Evolutionary conservation across 1,139 yeast genomes (phyloP).

Genomic region (Yamadazyma blattariae): DNA sequence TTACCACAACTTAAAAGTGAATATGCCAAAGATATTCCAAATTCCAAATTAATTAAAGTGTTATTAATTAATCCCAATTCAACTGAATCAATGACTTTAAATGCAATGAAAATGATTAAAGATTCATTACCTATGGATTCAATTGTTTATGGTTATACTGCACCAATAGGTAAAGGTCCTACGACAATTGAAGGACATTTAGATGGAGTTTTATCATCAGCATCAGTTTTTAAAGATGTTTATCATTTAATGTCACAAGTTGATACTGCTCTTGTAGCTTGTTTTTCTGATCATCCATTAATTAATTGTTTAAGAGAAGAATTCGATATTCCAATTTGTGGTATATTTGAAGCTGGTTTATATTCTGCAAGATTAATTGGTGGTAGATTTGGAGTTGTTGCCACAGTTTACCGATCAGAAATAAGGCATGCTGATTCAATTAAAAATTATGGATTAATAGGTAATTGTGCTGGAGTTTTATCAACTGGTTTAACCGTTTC

Average conservation of each 20-base stretch:
- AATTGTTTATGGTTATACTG: conserved; percentile 11
- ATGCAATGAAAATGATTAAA: conserved; percentile 8
- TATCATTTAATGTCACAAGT: conserved; percentile 7
- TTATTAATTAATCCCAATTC: conserved; percentile 10
- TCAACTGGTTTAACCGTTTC: conserved; percentile 27
- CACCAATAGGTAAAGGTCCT: conserved; percentile 8
- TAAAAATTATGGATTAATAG: conserved; percentile 20
- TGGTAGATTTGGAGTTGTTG: conserved; percentile 14
- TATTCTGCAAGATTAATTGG: conserved; percentile 10
- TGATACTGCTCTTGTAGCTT: conserved; percentile 11
- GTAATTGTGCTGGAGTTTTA: conserved; percentile 26
- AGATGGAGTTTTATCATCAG: conserved; percentile 9
- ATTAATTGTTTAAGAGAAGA: conserved; percentile 11
- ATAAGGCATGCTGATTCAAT: conserved; percentile 22
- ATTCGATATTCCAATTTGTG: conserved; percentile 11
- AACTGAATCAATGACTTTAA: conserved; percentile 9
- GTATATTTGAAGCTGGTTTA: conserved; percentile 11
- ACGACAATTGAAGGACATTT: conserved; percentile 11
- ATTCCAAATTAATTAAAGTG: conserved; percentile 5
- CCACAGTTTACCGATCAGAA: conserved; percentile 20
- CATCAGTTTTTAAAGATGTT: conserved; percentile 9
- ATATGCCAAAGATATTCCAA: background rate
- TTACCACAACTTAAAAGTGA: conserved; percentile 1
- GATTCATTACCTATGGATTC: conserved; percentile 7
- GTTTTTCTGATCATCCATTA: conserved; percentile 12